Base-by-base conservation (phyloP, 345 rosid species). In the Eucalyptus erythrocorys region DNA sequence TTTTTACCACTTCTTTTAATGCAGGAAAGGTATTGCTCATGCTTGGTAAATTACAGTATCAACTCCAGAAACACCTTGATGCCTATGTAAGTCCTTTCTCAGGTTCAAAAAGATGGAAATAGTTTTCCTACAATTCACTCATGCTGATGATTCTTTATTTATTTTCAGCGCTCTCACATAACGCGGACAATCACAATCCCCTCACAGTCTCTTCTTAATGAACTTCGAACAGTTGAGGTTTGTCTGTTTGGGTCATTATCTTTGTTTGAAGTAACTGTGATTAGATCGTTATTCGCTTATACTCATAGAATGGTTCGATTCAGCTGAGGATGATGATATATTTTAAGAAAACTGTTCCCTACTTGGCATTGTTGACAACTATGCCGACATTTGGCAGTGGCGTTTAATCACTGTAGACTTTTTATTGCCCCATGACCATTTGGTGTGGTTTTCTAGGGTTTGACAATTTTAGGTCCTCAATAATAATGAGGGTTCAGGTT, bases 171-270 rank as follows among this genome's bases (percentile, higher is more conserved):
- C 48, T 93, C 97, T 91, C 97, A 96, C 92, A 91, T 98, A 91
- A 91, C 92, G 88, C 91, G 93, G 90, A 98, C 99, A 40, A 97
- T 98, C 92, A 95, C 99, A 89, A 87, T 90, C 80, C 99, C 99
- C 86, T 96, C 99, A 1, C 98, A 98, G 89, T 98, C 99, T 64
- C 97, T 97, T 92, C 98, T 98, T 88, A 97, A 96, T 92, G 99
- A 98, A 93, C 99, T 98, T 91, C 96, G 94, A 89, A 97, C 94
- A 11, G 98, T 97, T 90, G 99, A 98, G 99, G 99, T 98, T 90
- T 90, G 96, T 92, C 92, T 89, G 64, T 85, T 71, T 90, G 89
- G 55, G 34, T 90, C 50, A 87, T 87, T 48, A 85, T 66, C 57
- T 48, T 79, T 47, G n/a, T 53, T 34, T 43, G 30, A 71, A 47